Evolutionary conservation across 202 grass and related monocot species (phyloP).

Genomic region (Elaeis oleifera): DNA sequence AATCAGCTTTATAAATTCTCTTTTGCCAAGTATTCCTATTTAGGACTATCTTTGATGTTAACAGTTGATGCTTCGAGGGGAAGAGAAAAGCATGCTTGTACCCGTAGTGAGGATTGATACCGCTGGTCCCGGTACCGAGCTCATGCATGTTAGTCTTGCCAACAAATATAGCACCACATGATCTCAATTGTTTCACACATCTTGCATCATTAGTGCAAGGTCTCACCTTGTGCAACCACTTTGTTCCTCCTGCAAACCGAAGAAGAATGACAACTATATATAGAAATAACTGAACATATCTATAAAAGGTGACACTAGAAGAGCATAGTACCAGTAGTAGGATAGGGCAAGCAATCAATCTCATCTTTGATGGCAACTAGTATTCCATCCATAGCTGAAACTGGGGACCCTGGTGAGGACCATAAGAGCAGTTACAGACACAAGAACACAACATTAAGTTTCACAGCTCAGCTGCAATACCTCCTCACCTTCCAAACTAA

Average conservation of each 20-base stretch:
- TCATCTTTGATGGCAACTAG: conserved; percentile 88
- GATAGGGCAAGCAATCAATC: conserved; percentile 77
- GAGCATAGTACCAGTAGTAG: conserved; percentile 50
- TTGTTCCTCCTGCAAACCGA: conserved; percentile 44
- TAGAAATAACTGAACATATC: neutral
- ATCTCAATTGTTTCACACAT: conserved; percentile 69
- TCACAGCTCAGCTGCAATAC: neutral
- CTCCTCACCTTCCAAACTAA: too few relatives aligned
- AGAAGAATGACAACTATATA: conserved; percentile 5
- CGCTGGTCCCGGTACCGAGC: conserved; percentile 88
- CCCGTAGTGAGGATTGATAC: conserved; percentile 95
- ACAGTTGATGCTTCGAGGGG: neutral
- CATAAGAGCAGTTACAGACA: neutral
- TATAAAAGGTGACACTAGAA: neutral
- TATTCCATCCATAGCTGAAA: conserved; percentile 76
- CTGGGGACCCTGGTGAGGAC: conserved; percentile 35
- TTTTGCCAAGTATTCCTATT: too few relatives aligned
- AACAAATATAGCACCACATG: conserved; percentile 69
- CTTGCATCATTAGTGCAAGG: conserved; percentile 45
- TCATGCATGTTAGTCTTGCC: conserved; percentile 99
- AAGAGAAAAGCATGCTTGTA: neutral
- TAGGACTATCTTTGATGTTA: neutral
- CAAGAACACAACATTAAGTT: neutral
- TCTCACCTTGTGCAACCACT: conserved; percentile 57
- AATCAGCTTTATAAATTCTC: too few relatives aligned